Evolutionary conservation across 192 early-diverging fungal species (phyloP).

Genomic region (Polychytrium aggregatum): DNA sequence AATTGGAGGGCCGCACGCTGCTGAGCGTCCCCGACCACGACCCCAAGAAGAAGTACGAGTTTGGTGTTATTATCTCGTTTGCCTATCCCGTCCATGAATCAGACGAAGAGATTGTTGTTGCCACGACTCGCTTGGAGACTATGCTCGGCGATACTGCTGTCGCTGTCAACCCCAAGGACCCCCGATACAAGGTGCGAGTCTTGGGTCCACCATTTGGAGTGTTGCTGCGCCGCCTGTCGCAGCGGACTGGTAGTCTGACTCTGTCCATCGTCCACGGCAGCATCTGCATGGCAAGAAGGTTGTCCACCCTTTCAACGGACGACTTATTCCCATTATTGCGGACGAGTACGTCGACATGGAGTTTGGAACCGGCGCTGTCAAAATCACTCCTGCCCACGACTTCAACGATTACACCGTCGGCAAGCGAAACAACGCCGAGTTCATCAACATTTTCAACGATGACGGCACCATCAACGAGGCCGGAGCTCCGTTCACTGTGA

Average conservation of each 20-base stretch:
- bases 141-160: slow-evolving; percentile 98
- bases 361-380: slow-evolving; percentile 97
- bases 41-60: slow-evolving; percentile 89
- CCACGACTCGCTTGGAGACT: slow-evolving; percentile 98
- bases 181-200: slow-evolving; percentile 66
- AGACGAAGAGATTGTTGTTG: slow-evolving; percentile 83
- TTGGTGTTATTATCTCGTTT: slow-evolving; percentile 94
- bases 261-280: slow-evolving; percentile 8
- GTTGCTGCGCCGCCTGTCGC: not conserved
- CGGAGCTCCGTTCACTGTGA: slow-evolving; percentile 64
- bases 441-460: slow-evolving; percentile 97
- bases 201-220: not conserved
- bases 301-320: slow-evolving; percentile 84
- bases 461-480: slow-evolving; percentile 89
- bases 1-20: slow-evolving; percentile 74
- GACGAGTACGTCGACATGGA: slow-evolving; percentile 78
- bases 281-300: slow-evolving; percentile 90
- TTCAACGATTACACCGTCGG: slow-evolving; percentile 93
- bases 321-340: slow-evolving; percentile 85
- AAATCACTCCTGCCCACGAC: slow-evolving; percentile 98
- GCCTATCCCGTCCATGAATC: slow-evolving; percentile 81
- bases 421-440: slow-evolving; percentile 85
- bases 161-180: slow-evolving; percentile 87
- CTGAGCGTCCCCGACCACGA: slow-evolving; percentile 87
- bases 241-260: not conserved